Percentiles rank a stretch among this genome's conserved stretches.
Conservation (phyloP, 352 stramenopile species). For the Pythium rishiriense region DNA sequence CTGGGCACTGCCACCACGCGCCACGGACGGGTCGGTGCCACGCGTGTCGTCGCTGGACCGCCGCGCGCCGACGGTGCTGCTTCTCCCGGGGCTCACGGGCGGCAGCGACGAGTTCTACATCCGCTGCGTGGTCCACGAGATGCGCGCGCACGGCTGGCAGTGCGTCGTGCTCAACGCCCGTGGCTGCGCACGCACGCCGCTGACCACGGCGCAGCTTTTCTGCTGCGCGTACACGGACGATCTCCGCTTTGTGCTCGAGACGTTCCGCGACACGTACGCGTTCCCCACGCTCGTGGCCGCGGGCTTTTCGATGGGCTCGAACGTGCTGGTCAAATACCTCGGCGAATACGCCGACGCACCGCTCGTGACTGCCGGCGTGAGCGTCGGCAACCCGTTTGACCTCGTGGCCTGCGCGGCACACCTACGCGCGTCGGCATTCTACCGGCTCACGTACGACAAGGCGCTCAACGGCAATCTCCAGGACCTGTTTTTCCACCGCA, state of each 20-base stretch:
- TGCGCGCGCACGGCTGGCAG: conserved; percentile 55
- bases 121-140: conserved; percentile 38
- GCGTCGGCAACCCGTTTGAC: conserved; percentile 72
- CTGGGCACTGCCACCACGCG: conserved; percentile 51
- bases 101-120: conserved; percentile 74
- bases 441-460: conserved; percentile 58
- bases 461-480: conserved; percentile 49
- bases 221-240: conserved; percentile 73
- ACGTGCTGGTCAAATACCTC: conserved; percentile 79
- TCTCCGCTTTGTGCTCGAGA: conserved; percentile 45
- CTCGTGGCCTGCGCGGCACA: conserved; percentile 50
- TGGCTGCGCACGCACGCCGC: conserved; percentile 58
- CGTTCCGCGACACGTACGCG: conserved; percentile 40
- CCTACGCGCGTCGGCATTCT: conserved; percentile 44
- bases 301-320: conserved; percentile 74
- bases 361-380: conserved; percentile 50
- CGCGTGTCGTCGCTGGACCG: conserved; percentile 36
- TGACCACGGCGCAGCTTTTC: conserved; percentile 60
- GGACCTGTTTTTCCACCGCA: conserved; percentile 60
- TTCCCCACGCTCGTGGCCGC: conserved; percentile 50
- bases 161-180: conserved; percentile 77
- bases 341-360: conserved; percentile 44
- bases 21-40: conserved; percentile 12
- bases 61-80: conserved; percentile 40
- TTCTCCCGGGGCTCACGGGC: conserved; percentile 60